Evolutionary conservation across 352 stramenopile genomes (phyloP), one percentile per base, ranked within the genome.

Genomic region (Globisporangium parvum): DNA sequence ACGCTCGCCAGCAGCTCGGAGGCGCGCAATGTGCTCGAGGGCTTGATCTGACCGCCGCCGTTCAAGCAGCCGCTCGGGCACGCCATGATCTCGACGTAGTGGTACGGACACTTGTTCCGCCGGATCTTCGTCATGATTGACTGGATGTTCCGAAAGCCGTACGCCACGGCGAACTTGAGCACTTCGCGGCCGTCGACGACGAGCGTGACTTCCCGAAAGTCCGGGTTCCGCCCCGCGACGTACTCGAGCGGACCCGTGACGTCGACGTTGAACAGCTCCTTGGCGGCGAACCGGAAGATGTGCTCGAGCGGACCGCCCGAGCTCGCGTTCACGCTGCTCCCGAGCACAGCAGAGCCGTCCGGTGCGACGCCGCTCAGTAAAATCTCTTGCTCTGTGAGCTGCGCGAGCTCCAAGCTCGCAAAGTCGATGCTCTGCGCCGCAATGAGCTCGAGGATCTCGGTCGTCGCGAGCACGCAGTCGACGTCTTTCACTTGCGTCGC

Each of bases 81-180:
- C 47, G 97, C 97, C 96, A 99, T 99, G 60, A 98, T 93, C 77
- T 99, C 97, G 12, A 99, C 89, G 72, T 98, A 99, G 72, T 98
- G 81, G 71, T 97, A 97, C 41, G 81, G 78, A 49, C 88, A 96
- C 62, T 84, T 86, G 58, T 87, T 91, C 21, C 86, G 76, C n/a
- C 90, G 87, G 62, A 96, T 88, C 70, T 96, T 89, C 59, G 89
- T 94, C 63, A 98, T 88, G 60, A 98, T 88, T 23, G 83, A 80
- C 79, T 99, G 95, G 44, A 98, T 97, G 57, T 98, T 98, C 64
- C 97, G 94, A 73, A 99, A 98, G 14, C 96, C 96, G 66, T 98
- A 98, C 14, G 93, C 93, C 47, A 96, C 80, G 39, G 93, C 94
- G 70, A 98, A 98, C 44, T 83, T 81, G 12, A 99, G 75, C 57